These are phyloP conservation scores for Scolecobasidium constrictum DNA, from an alignment of 2,329 filamentous ascomycete species.

Conservation along the genomic window DNA sequence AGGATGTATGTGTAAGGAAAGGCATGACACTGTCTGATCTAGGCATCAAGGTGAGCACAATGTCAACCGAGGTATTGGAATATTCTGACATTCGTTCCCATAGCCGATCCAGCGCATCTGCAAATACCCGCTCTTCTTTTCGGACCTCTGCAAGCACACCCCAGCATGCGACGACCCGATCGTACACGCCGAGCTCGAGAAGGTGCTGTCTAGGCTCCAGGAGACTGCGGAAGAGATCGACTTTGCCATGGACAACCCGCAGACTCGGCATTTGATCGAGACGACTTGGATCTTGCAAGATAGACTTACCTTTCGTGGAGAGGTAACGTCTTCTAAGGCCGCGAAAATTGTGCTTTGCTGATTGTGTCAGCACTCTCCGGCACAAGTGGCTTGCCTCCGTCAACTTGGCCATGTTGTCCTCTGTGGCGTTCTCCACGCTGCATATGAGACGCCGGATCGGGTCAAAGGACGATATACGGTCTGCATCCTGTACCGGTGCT, in stretches of 20 bases:
- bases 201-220: constrained; percentile 58
- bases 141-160: constrained; percentile 72
- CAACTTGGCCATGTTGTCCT: constrained; percentile 70
- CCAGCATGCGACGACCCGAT: constrained; percentile 76
- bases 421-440: constrained; percentile 74
- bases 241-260: constrained; percentile 65
- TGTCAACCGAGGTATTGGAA: not conserved
- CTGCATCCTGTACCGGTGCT: constrained; percentile 71
- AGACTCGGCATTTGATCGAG: constrained; percentile 59
- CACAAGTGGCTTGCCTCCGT: constrained; percentile 46
- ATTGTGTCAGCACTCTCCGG: constrained; percentile 15
- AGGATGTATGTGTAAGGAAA: constrained; percentile 54
- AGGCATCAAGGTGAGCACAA: constrained; percentile 65
- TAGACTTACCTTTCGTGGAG: constrained; percentile 61
- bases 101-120: constrained; percentile 88
- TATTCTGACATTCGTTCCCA: constrained; percentile 1
- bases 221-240: constrained; percentile 74
- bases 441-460: constrained; percentile 61
- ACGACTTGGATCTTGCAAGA: constrained; percentile 81
- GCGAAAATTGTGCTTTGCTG: not conserved
- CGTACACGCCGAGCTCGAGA: constrained; percentile 70
- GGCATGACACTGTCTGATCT: constrained; percentile 76
- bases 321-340: constrained; percentile 40
- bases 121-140: constrained; percentile 80
- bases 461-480: constrained; percentile 74